Evolutionary conservation across 345 rosid genomes (phyloP).

Genomic region (Noccaea bulbosa): DNA sequence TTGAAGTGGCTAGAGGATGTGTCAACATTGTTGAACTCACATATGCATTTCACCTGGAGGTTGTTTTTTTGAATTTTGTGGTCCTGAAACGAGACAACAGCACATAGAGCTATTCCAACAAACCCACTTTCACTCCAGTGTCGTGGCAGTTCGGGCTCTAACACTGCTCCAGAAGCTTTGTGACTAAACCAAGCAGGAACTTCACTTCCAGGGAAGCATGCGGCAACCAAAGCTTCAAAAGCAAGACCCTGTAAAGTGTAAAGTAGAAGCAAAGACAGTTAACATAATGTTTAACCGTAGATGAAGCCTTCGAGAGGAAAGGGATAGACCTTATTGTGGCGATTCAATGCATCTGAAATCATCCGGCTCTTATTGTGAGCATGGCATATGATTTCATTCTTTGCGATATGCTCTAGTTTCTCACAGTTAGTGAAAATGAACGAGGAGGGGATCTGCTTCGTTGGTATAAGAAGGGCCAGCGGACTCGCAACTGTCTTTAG

Average conservation of each 20-base stretch:
- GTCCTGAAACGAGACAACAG: conserved; percentile 8
- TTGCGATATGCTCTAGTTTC: not conserved
- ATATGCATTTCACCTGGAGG: conserved; percentile 9
- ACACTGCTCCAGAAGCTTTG: conserved; percentile 4
- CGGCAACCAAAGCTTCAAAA: conserved; percentile 2
- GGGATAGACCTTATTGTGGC: not conserved
- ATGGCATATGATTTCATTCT: not conserved
- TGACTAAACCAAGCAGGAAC: conserved; percentile 11
- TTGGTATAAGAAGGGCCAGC: no score
- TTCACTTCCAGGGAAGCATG: not conserved
- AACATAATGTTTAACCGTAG: not conserved
- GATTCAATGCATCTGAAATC: conserved; percentile 2
- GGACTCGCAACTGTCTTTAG: no score
- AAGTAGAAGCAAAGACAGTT: not conserved
- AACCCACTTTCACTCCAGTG: conserved; percentile 1
- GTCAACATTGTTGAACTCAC: not conserved
- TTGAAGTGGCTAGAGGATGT: not conserved
- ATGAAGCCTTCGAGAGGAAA: not conserved
- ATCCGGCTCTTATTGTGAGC: not conserved
- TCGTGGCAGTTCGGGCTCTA: conserved; percentile 4
- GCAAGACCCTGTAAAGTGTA: not conserved
- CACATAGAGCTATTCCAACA: conserved; percentile 6
- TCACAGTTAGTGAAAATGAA: not conserved
- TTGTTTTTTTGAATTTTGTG: not conserved
- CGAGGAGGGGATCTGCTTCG: not conserved